Evolutionary conservation across 1,284 basidiomycete species (phyloP), one percentile per base, ranked within the genome.

Genomic region (Pseudomicrostroma phylloplanum): DNA sequence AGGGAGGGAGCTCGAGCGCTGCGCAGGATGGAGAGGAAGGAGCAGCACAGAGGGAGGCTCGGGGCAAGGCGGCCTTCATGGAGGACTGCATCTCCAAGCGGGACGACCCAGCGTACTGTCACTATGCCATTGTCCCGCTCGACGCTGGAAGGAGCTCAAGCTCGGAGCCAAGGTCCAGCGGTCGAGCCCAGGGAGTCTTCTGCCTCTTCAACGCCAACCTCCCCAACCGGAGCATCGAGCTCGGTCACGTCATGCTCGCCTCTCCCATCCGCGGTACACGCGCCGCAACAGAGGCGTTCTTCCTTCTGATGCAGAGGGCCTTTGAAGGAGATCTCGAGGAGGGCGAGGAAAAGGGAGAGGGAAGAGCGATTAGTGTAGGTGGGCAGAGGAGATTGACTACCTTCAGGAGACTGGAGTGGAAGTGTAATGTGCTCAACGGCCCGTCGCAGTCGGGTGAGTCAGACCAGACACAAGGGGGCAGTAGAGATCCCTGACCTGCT

Each of bases 341-440:
- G 43, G 43, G 43, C 43, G 43, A 51, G 30, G 30, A 36, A 9
- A 36, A 36, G 30, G 30, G 30, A 3, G 30, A 36, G 30, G 30
- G 30, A 36, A 36, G 30, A 9, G 30, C 30, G 3, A 36, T 36
- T 36, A 36, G 30, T 36, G 30, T 36, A 9, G 30, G 30, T 9
- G 30, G 30, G 9, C 30, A 36, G 30, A 36, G 30, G 30, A 36
- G 30, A 9, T 36, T 36, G 30, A 36, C 30, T 36, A 36, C 30
- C 3, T 69, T 65, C 30, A 58, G 72, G 12, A 66, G 72, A 19
- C 55, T 73, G 13, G 72, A 74, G 58, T 74, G 72, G 72, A 74
- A 74, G 59, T 69, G 67, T 43, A 70, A 74, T 62, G 60, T 63
- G 19, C 60, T 68, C 49, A 72, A 73, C 49, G 25, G 15, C 4